Evolutionary conservation across 2,329 filamentous ascomycete species (phyloP).

Genomic region (Thielaviopsis populi): DNA sequence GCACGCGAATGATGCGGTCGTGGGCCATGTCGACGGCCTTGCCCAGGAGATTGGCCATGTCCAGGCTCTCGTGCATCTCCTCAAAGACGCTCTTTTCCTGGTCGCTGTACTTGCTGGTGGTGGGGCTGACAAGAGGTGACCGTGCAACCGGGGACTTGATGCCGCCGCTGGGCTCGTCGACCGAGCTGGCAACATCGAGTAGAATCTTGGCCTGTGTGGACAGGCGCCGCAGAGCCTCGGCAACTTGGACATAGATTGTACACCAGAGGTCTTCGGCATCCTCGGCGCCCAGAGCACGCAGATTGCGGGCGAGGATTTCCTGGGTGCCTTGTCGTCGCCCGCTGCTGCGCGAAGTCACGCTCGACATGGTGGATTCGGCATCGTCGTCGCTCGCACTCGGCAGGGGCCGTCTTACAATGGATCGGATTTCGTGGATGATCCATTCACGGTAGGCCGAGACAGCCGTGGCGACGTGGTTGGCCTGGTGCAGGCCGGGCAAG

Average conservation of each 20-base stretch:
- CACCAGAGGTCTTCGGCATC: constrained; percentile 74
- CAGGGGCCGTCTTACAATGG: constrained; percentile 66
- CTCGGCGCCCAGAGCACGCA: constrained; percentile 66
- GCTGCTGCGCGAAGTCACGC: constrained; percentile 42
- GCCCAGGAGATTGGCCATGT: constrained; percentile 61
- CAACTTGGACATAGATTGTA: constrained; percentile 72
- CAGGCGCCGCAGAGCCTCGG: constrained; percentile 71
- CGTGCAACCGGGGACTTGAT: constrained; percentile 34
- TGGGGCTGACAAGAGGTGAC: constrained; percentile 40
- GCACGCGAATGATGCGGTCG: constrained; percentile 57
- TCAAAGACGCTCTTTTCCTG: constrained; percentile 43
- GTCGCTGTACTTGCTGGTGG: constrained; percentile 25
- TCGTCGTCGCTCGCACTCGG: constrained; percentile 93
- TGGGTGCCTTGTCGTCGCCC: constrained; percentile 37
- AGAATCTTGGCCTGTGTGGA: constrained; percentile 87
- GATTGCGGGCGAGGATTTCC: constrained; percentile 75
- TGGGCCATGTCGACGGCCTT: constrained; percentile 71
- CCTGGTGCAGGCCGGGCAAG: constrained; percentile 65
- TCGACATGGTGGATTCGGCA: constrained; percentile 73
- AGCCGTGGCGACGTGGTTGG: constrained; percentile 64
- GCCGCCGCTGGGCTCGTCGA: constrained; percentile 27
- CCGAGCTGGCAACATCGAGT: constrained; percentile 78
- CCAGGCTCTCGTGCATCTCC: constrained; percentile 60
- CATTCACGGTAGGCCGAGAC: constrained; percentile 74
- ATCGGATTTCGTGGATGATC: constrained; percentile 72